A percentile compares a stretch with the other conserved stretches of the same genome.
These are phyloP conservation scores for Antarctomyces pellizariae DNA, from an alignment of 495 filamentous ascomycete species.

Conservation along the genomic window DNA sequence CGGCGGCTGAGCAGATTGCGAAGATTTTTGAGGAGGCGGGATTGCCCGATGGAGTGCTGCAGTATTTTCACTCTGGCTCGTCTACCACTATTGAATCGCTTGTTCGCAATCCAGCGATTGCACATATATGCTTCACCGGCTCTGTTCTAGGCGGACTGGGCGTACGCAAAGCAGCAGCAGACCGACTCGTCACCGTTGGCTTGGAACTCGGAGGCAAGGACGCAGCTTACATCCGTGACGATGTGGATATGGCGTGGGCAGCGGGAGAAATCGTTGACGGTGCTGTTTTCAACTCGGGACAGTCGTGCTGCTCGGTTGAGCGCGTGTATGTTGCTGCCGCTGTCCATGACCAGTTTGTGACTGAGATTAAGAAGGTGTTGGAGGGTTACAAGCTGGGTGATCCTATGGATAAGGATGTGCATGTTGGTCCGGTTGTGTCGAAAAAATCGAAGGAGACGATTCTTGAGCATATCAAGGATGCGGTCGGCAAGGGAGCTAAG, in stretches of 20 bases:
- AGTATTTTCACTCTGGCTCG: slow-evolving; percentile 75
- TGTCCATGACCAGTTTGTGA: slow-evolving; percentile 61
- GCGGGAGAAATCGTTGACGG: slow-evolving; percentile 86
- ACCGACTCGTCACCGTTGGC: slow-evolving; percentile 59
- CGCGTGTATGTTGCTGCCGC: slow-evolving; percentile 75
- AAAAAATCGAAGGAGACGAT: slow-evolving; percentile 52
- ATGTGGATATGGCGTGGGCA: slow-evolving; percentile 74
- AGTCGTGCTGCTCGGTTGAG: slow-evolving; percentile 88
- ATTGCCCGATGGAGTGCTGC: slow-evolving; percentile 55
- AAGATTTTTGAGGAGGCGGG: slow-evolving; percentile 56
- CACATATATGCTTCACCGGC: slow-evolving; percentile 76
- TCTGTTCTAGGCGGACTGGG: slow-evolving; percentile 68
- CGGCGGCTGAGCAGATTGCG: slow-evolving; percentile 59
- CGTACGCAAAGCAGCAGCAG: slow-evolving; percentile 62
- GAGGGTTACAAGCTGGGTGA: slow-evolving; percentile 76
- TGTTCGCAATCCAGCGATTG: slow-evolving; percentile 46
- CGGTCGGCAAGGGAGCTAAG: slow-evolving; percentile 58
- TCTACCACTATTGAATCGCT: slow-evolving; percentile 43
- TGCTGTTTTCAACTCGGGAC: slow-evolving; percentile 87
- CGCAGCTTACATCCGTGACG: slow-evolving; percentile 65
- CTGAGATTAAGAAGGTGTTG: slow-evolving; percentile 55
- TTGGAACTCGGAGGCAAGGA: slow-evolving; percentile 88
- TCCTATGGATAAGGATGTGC: slow-evolving; percentile 52
- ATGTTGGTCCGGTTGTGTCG: slow-evolving; percentile 78
- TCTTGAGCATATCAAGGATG: slow-evolving; percentile 58